Evolutionary conservation across 192 early-diverging fungal genomes (phyloP), one percentile per base, ranked within the genome.

Genomic region (Coemansia sp.): DNA sequence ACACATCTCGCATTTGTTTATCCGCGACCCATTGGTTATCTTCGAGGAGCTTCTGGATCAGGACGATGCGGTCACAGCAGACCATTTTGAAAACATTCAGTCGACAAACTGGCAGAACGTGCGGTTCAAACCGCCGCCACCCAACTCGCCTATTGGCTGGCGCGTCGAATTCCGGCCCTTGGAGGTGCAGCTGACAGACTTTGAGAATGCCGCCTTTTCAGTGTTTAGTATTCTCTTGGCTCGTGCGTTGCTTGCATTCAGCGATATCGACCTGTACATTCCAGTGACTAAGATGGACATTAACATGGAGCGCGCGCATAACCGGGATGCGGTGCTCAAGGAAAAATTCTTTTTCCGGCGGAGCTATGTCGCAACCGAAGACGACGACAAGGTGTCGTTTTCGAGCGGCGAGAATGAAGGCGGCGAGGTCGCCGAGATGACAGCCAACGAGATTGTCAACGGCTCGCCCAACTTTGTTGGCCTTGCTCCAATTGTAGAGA

Each of bases 91-190:
- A 79, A 99, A 99, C 77, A 86, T 99, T 39, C 97, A 99, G 84
- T 93, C 91, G n/a, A 99, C 97, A 46, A 99, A 99, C 79, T 99
- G 97, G 97, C 97, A 99, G 83, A 95, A 94, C 16, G 91, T 97
- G 88, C 90, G 97, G 8, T 99, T 99, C 86, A 99, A 99, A 83
- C 94, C 95, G 34, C 97, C 97, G 13, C 91, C 96, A 33, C 94
- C 93, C 13, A 87, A 88, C 58, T 88, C 90, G 31, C 87, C 87
- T 2, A 95, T 99, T 70, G 97, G 97, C 15, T 99, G 97, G 97
- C 86, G 97, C 46, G 95, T 99, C 30, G 97, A 99, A 80, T 99
- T 99, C 83, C 85, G 97, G 34, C 91, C 92, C 37, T 93, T 96
- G 88, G 97, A 99, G 74, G 87, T 97, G 59, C 97, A 99, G 79